A percentile compares a stretch with the other conserved stretches of the same genome.
These are phyloP conservation scores for Phytophthora boehmeriae DNA, from an alignment of 352 stramenopile genomes.

Conservation along the genomic window DNA sequence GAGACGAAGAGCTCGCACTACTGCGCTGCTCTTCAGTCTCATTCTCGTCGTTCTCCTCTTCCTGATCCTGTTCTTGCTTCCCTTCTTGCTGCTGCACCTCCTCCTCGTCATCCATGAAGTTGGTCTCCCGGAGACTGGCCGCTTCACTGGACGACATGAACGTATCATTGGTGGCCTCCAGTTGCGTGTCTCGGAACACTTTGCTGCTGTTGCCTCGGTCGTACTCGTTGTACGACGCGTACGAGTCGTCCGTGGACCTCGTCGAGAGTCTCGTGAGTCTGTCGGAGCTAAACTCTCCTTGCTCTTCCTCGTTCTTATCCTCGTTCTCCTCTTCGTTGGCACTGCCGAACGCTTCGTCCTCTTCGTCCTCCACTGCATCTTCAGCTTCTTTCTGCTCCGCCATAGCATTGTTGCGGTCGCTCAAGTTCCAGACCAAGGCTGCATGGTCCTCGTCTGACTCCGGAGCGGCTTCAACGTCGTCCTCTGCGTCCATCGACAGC, in stretches of 20 bases:
- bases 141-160: conserved; percentile 19
- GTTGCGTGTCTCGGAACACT: conserved; percentile 40
- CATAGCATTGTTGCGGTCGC: conserved; percentile 25
- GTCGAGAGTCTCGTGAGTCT: conserved; percentile 24
- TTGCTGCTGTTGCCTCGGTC: conserved; percentile 18
- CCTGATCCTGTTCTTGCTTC: conserved; percentile 15
- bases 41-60: not conserved
- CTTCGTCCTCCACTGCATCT: conserved; percentile 32
- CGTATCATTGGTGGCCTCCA: conserved; percentile 24
- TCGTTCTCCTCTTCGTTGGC: conserved; percentile 28
- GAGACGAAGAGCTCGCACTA: conserved; percentile 14
- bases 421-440: conserved; percentile 26
- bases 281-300: conserved; percentile 8
- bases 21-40: conserved; percentile 8
- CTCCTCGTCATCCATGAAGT: conserved; percentile 27
- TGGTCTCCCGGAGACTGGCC: conserved; percentile 19
- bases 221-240: conserved; percentile 25
- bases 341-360: conserved; percentile 35
- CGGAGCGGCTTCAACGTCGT: conserved; percentile 1
- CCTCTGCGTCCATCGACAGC: conserved; percentile 16
- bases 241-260: conserved; percentile 36
- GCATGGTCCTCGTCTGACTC: conserved; percentile 4
- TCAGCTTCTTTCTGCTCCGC: conserved; percentile 19
- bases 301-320: conserved; percentile 11
- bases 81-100: conserved; percentile 25